phyloP scores from a whole-genome alignment of 2,329 filamentous ascomycete species.

The Teratosphaeria destructans region DNA sequence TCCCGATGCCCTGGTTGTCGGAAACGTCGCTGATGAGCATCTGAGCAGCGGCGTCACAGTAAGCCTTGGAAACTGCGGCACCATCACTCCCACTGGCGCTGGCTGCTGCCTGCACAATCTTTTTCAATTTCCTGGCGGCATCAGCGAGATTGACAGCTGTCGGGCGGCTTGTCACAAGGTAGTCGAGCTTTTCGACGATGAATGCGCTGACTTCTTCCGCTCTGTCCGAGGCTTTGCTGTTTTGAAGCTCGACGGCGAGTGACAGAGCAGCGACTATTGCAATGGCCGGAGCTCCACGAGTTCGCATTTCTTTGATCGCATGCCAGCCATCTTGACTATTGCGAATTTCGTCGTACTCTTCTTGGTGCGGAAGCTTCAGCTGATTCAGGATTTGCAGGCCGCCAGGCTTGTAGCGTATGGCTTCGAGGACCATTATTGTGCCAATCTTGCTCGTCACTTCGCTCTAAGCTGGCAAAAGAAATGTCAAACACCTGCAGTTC shows the following conservation, averaged over 20 bases:
- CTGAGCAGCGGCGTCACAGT: conserved; percentile 68
- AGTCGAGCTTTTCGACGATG: conserved; percentile 69
- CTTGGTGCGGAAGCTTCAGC: conserved; percentile 69
- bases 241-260: conserved; percentile 71
- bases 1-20: conserved; percentile 79
- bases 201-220: conserved; percentile 55
- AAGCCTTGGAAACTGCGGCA: conserved; percentile 53
- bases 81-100: conserved; percentile 34
- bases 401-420: conserved; percentile 65
- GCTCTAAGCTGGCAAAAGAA: background rate
- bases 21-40: conserved; percentile 80
- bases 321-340: conserved; percentile 68
- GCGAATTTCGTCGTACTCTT: conserved; percentile 63
- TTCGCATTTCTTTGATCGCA: conserved; percentile 74
- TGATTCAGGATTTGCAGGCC: conserved; percentile 71
- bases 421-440: conserved; percentile 56
- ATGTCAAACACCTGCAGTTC: background rate
- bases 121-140: conserved; percentile 71
- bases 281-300: conserved; percentile 77
- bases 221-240: conserved; percentile 36
- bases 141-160: conserved; percentile 93
- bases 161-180: conserved; percentile 77
- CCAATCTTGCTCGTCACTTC: background rate
- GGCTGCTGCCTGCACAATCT: conserved; percentile 45
- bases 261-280: conserved; percentile 92